Conservation (phyloP, 441 rosid genomes). For the Arabidopsis hybrid region DNA sequence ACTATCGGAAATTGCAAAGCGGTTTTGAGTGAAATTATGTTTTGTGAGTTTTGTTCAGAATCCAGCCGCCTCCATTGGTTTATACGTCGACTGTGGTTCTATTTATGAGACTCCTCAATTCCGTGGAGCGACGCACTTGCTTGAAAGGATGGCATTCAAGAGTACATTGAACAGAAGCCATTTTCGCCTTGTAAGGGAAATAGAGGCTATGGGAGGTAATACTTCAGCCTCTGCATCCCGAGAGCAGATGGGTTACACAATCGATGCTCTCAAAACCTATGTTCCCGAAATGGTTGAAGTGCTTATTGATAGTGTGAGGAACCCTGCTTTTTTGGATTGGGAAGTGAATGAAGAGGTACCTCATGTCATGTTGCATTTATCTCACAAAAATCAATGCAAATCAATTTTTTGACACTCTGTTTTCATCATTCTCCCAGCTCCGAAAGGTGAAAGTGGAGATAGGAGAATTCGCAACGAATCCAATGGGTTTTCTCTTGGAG, state of each 20-base stretch:
- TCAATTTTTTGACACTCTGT: neutral
- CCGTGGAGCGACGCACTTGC: conserved; percentile 65
- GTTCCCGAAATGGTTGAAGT: conserved; percentile 77
- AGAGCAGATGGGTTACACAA: conserved; percentile 74
- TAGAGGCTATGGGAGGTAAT: conserved; percentile 73
- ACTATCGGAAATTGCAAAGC: neutral
- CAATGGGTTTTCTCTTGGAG: conserved; percentile 63
- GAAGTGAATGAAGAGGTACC: conserved; percentile 70
- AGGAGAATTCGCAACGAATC: conserved; percentile 59
- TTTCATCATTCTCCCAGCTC: conserved; percentile 48
- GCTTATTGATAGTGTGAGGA: conserved; percentile 71
- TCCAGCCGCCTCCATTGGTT: conserved; percentile 67
- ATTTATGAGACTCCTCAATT: conserved; percentile 60
- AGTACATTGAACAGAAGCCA: conserved; percentile 64
- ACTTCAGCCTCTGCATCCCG: conserved; percentile 69
- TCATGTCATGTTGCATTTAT: neutral
- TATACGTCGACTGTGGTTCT: conserved; percentile 67
- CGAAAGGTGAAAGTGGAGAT: conserved; percentile 60
- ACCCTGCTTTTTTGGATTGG: conserved; percentile 76
- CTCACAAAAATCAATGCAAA: neutral
- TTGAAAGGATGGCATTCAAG: conserved; percentile 83
- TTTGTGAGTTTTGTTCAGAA: conserved; percentile 50
- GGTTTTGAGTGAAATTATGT: conserved; percentile 20
- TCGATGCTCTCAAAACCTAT: conserved; percentile 72
- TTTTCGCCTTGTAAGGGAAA: conserved; percentile 66